Evolutionary conservation across 257 asterid genomes (phyloP), one percentile per base, ranked within the genome.

Genomic region (Anisodus acutangulus): DNA sequence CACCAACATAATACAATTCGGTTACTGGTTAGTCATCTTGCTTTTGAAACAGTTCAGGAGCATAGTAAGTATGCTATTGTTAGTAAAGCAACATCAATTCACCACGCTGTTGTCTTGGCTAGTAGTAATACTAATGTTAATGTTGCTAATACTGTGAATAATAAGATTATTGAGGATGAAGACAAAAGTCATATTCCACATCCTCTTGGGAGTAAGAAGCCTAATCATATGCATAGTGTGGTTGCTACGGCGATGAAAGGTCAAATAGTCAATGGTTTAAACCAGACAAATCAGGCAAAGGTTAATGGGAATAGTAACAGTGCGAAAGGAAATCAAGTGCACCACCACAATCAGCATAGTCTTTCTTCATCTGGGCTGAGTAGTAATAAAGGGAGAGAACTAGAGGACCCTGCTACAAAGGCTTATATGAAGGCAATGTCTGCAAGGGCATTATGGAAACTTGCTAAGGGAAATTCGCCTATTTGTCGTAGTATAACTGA

Each of bases 401-500:
- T 78, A 6, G 88, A 86, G 78, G 88, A 86, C 26, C 88, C 88
- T 19, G 70, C 81, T n/a, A 86, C 86, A 6, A 86, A 86, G 59
- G 84, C 78, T 8, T 67, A 83, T 74, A 78, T 86, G 88, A 86
- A 86, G 71, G 84, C 88, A 16, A 86, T 86, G 86, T 80, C 88
- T 54, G 88, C 88, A 26, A 82, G 86, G 78, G 88, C 88, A 6
- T 51, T 86, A 17, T 83, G 88, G 86, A 68, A 67, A 5, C 86
- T 86, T 26, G 88, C 88, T 39, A 78, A 68, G 76, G 84, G 86
- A 17, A 86, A 86, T 55, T 78, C 84, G 16, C 63, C 86, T 2
- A 86, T 86, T 60, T 86, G 88, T 17, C 88, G 84, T 5, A 86
- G 84, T 3, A 86, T 86, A 19, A 86, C 88, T 67, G 88, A 86